phyloP scores from a whole-genome alignment of 2,329 filamentous ascomycete genomes.

The Onygenales sp. region DNA sequence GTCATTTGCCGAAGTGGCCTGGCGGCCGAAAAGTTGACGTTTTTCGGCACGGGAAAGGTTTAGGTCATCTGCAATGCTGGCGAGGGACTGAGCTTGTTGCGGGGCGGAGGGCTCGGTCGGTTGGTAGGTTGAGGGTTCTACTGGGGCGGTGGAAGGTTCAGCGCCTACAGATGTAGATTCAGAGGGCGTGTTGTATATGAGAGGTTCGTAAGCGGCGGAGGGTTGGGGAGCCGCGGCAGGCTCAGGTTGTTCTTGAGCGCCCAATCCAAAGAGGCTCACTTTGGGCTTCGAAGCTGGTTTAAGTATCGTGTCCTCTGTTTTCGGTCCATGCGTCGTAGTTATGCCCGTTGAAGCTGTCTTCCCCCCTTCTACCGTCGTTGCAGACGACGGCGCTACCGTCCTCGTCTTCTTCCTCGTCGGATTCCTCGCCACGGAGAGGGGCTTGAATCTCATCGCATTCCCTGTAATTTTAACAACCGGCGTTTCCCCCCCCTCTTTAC shows the following conservation, averaged over 20 bases:
- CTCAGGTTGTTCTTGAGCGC: constrained; percentile 18
- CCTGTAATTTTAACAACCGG: constrained; percentile 48
- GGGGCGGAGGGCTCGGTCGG: background rate
- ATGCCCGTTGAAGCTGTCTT: constrained; percentile 13
- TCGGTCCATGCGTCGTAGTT: constrained; percentile 8
- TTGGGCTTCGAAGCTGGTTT: constrained; percentile 28
- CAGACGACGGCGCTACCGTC: constrained; percentile 25
- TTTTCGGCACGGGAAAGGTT: constrained; percentile 68
- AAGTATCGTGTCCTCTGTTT: constrained; percentile 7
- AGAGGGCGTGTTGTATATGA: constrained; percentile 27
- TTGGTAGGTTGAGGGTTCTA: constrained; percentile 5
- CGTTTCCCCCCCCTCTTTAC: constrained; percentile 18
- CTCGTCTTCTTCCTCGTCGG: constrained; percentile 55
- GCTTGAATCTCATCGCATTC: constrained; percentile 80
- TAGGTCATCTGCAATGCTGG: constrained; percentile 63
- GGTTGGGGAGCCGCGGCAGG: constrained; percentile 5
- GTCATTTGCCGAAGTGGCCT: constrained; percentile 10
- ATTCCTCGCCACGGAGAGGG: constrained; percentile 72
- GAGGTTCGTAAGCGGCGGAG: constrained; percentile 26
- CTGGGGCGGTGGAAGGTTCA: background rate
- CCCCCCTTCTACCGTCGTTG: constrained; percentile 7
- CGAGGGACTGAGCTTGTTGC: constrained; percentile 45
- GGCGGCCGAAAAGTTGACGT: constrained; percentile 77
- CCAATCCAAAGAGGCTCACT: constrained; percentile 35
- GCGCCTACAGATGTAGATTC: constrained; percentile 5